Conservation (phyloP, 179 eudicot species). For the Silene vulgaris region DNA sequence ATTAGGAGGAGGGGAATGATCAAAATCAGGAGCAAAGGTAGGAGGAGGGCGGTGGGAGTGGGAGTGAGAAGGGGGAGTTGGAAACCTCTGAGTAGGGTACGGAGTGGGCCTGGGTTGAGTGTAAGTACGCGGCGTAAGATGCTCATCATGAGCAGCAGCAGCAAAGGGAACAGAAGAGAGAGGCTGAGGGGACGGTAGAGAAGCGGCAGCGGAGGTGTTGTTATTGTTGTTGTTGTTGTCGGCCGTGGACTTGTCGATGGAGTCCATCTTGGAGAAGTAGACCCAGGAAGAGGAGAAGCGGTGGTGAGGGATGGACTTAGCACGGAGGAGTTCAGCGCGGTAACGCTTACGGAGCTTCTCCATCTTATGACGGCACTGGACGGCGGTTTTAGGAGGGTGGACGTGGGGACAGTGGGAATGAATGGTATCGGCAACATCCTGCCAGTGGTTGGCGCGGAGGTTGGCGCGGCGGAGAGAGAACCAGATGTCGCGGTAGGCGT, state of each 20-base stretch:
- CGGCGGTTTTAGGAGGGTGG: conserved; percentile 55
- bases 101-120: not conserved
- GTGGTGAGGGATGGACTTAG: conserved; percentile 39
- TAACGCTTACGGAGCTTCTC: conserved; percentile 91
- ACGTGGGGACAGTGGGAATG: conserved; percentile 43
- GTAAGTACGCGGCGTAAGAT: conserved; percentile 2
- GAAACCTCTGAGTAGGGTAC: not conserved
- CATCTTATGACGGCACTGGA: conserved; percentile 96
- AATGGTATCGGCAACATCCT: conserved; percentile 64
- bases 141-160: conserved; percentile 14
- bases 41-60: conserved; percentile 7
- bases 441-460: conserved; percentile 80
- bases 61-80: not conserved
- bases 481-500: conserved; percentile 77
- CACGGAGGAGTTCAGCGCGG: conserved; percentile 61
- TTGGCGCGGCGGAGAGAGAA: conserved; percentile 78
- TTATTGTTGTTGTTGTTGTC: too few species aligned
- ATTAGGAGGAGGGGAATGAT: conserved; percentile 31
- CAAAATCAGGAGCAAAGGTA: conserved; percentile 27
- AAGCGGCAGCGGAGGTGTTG: conserved; percentile 4
- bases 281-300: conserved; percentile 61
- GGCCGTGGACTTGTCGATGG: conserved; percentile 57
- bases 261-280: conserved; percentile 57
- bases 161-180: not conserved
- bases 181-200: not conserved